Base-by-base conservation (phyloP, 2,329 filamentous ascomycete species). In the Claviceps paspali region DNA sequence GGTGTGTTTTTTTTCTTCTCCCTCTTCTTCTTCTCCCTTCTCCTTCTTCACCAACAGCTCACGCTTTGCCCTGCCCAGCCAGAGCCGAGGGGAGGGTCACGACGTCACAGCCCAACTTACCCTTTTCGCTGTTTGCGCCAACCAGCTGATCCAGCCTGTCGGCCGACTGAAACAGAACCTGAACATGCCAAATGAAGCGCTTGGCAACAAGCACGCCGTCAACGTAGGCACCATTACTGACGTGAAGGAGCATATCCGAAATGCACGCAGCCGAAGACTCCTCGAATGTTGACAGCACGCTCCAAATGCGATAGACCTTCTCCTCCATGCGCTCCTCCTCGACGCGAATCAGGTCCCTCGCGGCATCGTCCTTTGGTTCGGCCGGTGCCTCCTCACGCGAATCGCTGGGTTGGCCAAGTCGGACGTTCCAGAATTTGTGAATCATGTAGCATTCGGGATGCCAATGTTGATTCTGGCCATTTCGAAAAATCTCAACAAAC, bases 381-480 rank as follows among this genome's bases (percentile, higher is more conserved):
- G 46, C 22, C n/a, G 60, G 53, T 15, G 57, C 45, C 22, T 57
- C 59, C 39, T 67, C 61, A 26, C 65, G 52, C 9, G 60, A 54
- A 40, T 76, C 67, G 29, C 70, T 68, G 9, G 72, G 67, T 19
- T 76, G 70, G 9, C 77, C 76, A 27, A 98, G 67, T 36, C 91
- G 79, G 41, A 98, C 91, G 54, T 96, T 98, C 91, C 91, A 98
- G 60, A 96, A 98, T 53, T 98, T 98, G 64, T 98, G 91, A 44
- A 98, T 98, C 91, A 98, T 98, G 61, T 98, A 98, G 60, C 91
- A 98, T 60, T 98, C 91, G 2, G 91, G 91, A 55, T 98, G 91
- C 91, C 91, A 98, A 56, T 98, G 91, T 53, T 98, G 91, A 54
- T 96, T 95, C 55, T 94, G 83, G 2, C 88, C 88, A 58, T 96